Conservation (phyloP, 2,329 filamentous ascomycete species). For the Emericellopsis atlantica region DNA sequence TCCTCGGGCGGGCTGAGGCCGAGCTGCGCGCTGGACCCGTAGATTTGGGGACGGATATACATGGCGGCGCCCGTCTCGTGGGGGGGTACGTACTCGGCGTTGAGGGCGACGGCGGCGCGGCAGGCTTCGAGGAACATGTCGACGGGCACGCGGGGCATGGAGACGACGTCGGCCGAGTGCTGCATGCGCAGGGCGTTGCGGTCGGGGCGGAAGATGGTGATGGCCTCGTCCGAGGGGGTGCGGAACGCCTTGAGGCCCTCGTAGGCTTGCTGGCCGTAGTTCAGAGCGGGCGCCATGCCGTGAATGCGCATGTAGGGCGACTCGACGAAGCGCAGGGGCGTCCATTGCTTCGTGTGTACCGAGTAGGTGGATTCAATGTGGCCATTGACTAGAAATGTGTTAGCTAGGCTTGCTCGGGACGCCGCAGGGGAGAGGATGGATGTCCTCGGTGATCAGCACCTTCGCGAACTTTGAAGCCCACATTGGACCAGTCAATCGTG, state of each 20-base stretch:
- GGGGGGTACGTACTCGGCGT: slow-evolving; percentile 84
- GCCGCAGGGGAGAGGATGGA: slow-evolving; percentile 35
- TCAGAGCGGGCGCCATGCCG: slow-evolving; percentile 88
- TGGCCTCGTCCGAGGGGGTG: slow-evolving; percentile 50
- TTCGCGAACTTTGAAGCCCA: slow-evolving; percentile 88
- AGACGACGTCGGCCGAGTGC: slow-evolving; percentile 72
- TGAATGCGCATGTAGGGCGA: slow-evolving; percentile 83
- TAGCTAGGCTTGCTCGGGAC: neutral
- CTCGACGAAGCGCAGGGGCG: slow-evolving; percentile 61
- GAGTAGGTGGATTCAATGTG: slow-evolving; percentile 86
- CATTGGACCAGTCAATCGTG: slow-evolving; percentile 85
- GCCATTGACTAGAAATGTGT: slow-evolving; percentile 59
- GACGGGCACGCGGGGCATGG: slow-evolving; percentile 68
- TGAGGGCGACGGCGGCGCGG: slow-evolving; percentile 70
- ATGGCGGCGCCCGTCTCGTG: slow-evolving; percentile 80
- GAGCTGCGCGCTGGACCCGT: slow-evolving; percentile 77
- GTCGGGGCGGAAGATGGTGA: slow-evolving; percentile 79
- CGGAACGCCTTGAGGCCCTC: slow-evolving; percentile 98
- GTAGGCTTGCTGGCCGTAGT: slow-evolving; percentile 96
- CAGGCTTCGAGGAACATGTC: slow-evolving; percentile 66
- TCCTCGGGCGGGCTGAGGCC: slow-evolving; percentile 80
- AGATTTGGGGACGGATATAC: slow-evolving; percentile 84
- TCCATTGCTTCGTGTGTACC: slow-evolving; percentile 63
- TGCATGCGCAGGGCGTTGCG: slow-evolving; percentile 78
- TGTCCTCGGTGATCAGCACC: slow-evolving; percentile 32